These are phyloP conservation scores for Eucalyptus curtisii DNA, from an alignment of 345 rosid species.

Conservation along the genomic window DNA sequence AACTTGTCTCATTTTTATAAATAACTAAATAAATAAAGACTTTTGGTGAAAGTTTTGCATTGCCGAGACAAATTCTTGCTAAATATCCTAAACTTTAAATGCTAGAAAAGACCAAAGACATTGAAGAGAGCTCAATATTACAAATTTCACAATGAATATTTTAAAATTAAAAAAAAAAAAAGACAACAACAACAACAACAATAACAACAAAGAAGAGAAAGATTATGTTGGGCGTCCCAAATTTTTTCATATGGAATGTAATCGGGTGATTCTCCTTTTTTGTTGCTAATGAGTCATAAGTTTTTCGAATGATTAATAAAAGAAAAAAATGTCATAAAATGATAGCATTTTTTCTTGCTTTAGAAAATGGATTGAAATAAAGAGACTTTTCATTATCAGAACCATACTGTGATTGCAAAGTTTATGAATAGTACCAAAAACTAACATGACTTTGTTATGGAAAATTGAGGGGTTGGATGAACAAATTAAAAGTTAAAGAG, in stretches of 20 bases:
- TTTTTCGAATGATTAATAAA: neutral
- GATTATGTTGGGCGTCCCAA: neutral
- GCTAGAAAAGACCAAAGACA: too few species aligned
- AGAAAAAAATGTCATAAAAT: neutral
- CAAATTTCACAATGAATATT: neutral
- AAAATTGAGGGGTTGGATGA: rapidly evolving
- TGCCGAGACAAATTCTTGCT: rapidly evolving
- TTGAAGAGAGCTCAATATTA: neutral
- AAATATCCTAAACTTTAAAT: too few species aligned
- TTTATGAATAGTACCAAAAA: neutral
- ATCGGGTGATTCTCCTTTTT: too few species aligned
- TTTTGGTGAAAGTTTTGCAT: neutral
- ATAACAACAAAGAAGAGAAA: neutral
- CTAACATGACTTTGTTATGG: neutral
- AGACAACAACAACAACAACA: too few species aligned
- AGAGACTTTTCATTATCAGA: neutral
- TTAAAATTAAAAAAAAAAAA: too few species aligned
- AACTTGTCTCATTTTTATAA: neutral
- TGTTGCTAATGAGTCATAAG: too few species aligned
- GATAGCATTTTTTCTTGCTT: neutral
- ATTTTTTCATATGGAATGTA: too few species aligned
- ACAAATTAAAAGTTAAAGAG: neutral
- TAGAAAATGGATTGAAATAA: neutral
- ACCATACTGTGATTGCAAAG: neutral
- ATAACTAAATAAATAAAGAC: neutral